These are phyloP conservation scores for Kwoniella europaea DNA, from an alignment of 768 basidiomycete species.

Conservation along the genomic window DNA sequence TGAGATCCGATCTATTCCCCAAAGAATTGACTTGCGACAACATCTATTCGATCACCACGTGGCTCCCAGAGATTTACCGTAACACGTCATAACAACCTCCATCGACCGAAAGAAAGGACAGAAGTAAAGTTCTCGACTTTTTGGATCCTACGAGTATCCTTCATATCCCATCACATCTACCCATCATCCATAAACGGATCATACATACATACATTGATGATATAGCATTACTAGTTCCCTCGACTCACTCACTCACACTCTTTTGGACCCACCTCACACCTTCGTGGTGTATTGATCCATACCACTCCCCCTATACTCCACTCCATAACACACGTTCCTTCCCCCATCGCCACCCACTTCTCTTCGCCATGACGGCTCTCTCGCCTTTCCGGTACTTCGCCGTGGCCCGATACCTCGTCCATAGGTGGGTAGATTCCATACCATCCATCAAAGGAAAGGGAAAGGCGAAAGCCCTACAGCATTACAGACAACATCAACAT, in stretches of 20 bases:
- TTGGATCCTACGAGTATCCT: neutral
- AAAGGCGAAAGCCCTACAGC: constrained; percentile 14
- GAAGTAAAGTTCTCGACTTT: constrained; percentile 2
- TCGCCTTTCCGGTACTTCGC: constrained; percentile 55
- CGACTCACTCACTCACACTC: neutral
- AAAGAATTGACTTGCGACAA: neutral
- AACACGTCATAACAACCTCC: constrained; percentile 2
- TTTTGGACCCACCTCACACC: neutral
- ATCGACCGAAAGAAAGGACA: neutral
- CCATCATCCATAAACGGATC: neutral
- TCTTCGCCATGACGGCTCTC: constrained; percentile 35
- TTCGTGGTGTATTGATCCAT: neutral
- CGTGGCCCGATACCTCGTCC: constrained; percentile 49
- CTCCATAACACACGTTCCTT: constrained; percentile 12
- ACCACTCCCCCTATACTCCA: neutral
- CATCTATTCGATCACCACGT: neutral
- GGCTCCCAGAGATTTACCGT: no score
- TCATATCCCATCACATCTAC: neutral
- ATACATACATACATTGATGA: neutral
- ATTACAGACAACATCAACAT: neutral
- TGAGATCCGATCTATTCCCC: constrained; percentile 12
- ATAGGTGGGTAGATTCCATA: constrained; percentile 40
- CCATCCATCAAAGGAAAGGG: constrained; percentile 39
- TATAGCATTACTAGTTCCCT: neutral
- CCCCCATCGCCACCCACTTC: constrained; percentile 10